Percentiles rank a stretch among this genome's conserved stretches.
Conservation (phyloP, 306 rosid species). For the Trifolium subterraneum region DNA sequence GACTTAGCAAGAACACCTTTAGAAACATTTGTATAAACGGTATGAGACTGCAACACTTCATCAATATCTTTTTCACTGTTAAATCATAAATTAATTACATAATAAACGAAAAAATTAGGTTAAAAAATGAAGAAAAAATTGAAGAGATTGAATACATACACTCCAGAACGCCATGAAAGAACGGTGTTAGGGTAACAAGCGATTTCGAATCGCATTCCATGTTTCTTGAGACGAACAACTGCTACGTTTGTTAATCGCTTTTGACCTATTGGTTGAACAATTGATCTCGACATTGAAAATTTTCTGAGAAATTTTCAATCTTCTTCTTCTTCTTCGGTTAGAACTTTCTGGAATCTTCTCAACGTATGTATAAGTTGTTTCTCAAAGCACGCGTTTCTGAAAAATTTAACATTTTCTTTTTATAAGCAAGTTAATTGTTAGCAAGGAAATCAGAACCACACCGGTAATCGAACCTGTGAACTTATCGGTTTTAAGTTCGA, state of each 20-base stretch:
- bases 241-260: constrained; percentile 97
- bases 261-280: constrained; percentile 93
- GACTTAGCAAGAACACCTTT: constrained; percentile 96
- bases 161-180: constrained; percentile 97
- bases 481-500: too few relatives aligned
- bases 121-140: not conserved
- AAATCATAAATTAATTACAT: not conserved
- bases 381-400: too few relatives aligned
- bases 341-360: too few relatives aligned
- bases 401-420: too few relatives aligned
- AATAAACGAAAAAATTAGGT: not conserved
- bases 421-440: too few relatives aligned
- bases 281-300: constrained; percentile 57
- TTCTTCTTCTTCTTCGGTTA: too few relatives aligned
- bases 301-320: too few relatives aligned
- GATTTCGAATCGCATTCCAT: constrained; percentile 84
- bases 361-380: too few relatives aligned
- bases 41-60: constrained; percentile 91
- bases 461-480: too few relatives aligned
- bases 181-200: constrained; percentile 94
- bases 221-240: constrained; percentile 87
- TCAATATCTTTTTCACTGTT: constrained; percentile 89
- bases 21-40: constrained; percentile 85
- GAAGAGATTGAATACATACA: constrained; percentile 45
- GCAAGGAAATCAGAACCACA: too few relatives aligned